Base-by-base conservation (phyloP, 1,284 basidiomycete genomes). In the Leccinum subrobustum region DNA sequence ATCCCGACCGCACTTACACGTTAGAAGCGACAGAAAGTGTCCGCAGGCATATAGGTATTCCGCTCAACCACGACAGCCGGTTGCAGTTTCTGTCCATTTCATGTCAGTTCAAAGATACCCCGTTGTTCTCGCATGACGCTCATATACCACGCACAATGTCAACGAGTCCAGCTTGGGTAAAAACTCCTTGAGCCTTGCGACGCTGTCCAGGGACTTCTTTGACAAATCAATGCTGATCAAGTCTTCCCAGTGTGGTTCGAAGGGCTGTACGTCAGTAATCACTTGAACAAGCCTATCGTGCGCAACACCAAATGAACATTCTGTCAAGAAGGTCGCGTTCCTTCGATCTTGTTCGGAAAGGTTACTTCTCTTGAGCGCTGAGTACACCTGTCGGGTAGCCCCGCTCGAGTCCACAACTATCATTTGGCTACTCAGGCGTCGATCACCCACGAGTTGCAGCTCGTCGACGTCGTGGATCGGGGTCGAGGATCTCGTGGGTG, bases 241-340 rank as follows among this genome's bases (percentile, higher is more conserved):
- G 52, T 86, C 80, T 67, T 98, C 95, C 96, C 96, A 99, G 73
- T 94, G 84, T 16, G 95, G 94, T 72, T 96, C 93, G 77, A 95
- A 98, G 1, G 96, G 95, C 72, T 96, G 91, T 12, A 96, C 88
- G 70, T 98, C 96, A 48, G 96, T 98, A 70, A 99, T 93, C 64
- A 94, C 86, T 74, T 94, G 86, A 2, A 99, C 89, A 3, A 99
- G 84, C 52, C 87, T 86, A 74, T 98, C 96, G 70, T 93, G 92
- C 8, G 95, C 86, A 31, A 98, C 88, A 18, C 87, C 93, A 73
- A 99, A 99, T 29, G 95, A 98, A 70, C 95, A 97, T 70, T 98
- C 95, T 4, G 91, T 92, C 64, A 98, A 79, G 78, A 96, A 96
- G 0, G 95, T 97, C 44, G 84, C 88, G 67, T 91, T 87, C 44